A percentile compares a stretch with the other conserved stretches of the same genome.
Evolutionary conservation across 345 rosid species (phyloP).

Genomic region (Aquilaria yunnanensis): DNA sequence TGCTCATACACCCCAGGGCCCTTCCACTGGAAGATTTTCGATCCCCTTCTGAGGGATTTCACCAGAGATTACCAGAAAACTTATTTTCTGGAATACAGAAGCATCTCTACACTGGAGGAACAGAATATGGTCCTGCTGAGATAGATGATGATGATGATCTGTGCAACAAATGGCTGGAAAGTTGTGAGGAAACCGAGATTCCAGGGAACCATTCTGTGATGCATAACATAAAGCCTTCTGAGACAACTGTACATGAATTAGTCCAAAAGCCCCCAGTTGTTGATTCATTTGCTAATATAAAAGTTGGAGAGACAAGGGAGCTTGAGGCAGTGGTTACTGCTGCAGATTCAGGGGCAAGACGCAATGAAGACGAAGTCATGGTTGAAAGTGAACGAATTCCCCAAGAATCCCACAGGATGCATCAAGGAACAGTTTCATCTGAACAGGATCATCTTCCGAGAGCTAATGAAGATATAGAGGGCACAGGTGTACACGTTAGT

Average conservation of each 20-base stretch:
- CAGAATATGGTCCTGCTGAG: slow-evolving; percentile 16
- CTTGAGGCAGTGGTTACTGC: slow-evolving; percentile 17
- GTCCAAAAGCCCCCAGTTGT: slow-evolving; percentile 13
- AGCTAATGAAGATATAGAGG: slow-evolving; percentile 7
- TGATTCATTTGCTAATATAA: slow-evolving; percentile 13
- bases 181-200: slow-evolving; percentile 19
- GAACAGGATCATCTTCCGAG: slow-evolving; percentile 15
- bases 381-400: slow-evolving; percentile 17
- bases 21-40: slow-evolving; percentile 46
- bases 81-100: slow-evolving; percentile 22
- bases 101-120: slow-evolving; percentile 17
- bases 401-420: slow-evolving; percentile 23
- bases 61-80: slow-evolving; percentile 18
- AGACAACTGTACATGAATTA: background rate
- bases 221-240: slow-evolving; percentile 12
- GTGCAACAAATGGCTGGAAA: slow-evolving; percentile 28
- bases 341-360: slow-evolving; percentile 18
- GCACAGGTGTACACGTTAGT: slow-evolving; percentile 7
- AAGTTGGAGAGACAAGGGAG: slow-evolving; percentile 16
- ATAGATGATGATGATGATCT: slow-evolving; percentile 39
- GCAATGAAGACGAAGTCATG: slow-evolving; percentile 19
- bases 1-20: slow-evolving; percentile 77
- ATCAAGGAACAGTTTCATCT: slow-evolving; percentile 22
- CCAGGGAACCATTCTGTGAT: slow-evolving; percentile 12
- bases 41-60: slow-evolving; percentile 21